A percentile compares a stretch with the other conserved stretches of the same genome.
These are phyloP conservation scores for Aspergillus ellipticus DNA, from an alignment of 495 filamentous ascomycete species.

Conservation along the genomic window DNA sequence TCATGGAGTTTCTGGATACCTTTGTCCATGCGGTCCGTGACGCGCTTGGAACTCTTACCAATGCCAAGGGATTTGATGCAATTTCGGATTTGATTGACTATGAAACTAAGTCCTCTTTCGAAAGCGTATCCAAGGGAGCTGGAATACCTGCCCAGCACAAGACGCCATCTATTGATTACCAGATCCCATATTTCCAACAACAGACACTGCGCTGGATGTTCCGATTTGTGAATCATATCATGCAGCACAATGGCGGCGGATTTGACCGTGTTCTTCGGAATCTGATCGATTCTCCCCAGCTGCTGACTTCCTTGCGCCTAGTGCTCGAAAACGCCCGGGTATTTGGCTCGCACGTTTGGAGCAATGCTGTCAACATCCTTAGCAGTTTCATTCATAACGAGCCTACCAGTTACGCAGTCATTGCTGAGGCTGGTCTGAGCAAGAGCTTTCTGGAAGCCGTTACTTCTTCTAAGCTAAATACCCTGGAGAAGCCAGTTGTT, in stretches of 20 bases:
- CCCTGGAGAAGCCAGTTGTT: conserved; percentile 27
- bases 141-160: conserved; percentile 78
- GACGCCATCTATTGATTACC: conserved; percentile 81
- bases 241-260: conserved; percentile 78
- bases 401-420: conserved; percentile 92
- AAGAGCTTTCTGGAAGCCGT: conserved; percentile 77
- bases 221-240: conserved; percentile 94
- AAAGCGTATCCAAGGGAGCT: conserved; percentile 56
- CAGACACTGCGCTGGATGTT: conserved; percentile 89
- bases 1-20: conserved; percentile 80
- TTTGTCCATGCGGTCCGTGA: conserved; percentile 77
- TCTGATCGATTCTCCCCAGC: conserved; percentile 84
- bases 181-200: conserved; percentile 87
- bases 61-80: conserved; percentile 76
- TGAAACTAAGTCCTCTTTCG: conserved; percentile 69
- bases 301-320: conserved; percentile 70
- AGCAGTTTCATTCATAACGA: conserved; percentile 98
- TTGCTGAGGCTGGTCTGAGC: conserved; percentile 89
- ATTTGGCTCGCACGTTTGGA: conserved; percentile 93
- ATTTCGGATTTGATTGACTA: conserved; percentile 79
- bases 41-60: conserved; percentile 74
- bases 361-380: conserved; percentile 80
- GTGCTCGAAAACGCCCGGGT: conserved; percentile 75
- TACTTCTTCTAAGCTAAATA: conserved; percentile 49
- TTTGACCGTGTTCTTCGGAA: conserved; percentile 88